These are phyloP conservation scores for Wickerhamomyces sydowiorum DNA, from an alignment of 805 yeast genomes.

Conservation along the genomic window DNA sequence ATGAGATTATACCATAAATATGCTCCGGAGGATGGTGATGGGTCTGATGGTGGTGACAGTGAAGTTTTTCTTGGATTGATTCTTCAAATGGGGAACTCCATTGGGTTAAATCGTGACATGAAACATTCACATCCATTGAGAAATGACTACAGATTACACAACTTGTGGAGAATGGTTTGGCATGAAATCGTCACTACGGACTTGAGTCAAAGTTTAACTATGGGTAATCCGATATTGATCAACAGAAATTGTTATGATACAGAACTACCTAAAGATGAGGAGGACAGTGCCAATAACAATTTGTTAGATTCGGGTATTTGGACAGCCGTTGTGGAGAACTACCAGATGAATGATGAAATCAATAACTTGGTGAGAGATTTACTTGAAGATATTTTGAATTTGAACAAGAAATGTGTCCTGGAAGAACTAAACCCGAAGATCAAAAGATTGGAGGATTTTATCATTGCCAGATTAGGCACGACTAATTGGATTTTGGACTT, in stretches of 20 bases:
- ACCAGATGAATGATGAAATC: constrained; percentile 25
- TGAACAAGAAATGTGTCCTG: constrained; percentile 33
- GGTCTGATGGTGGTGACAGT: constrained; percentile 45
- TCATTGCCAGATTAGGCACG: constrained; percentile 27
- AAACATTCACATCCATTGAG: constrained; percentile 24
- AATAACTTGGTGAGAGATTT: constrained; percentile 28
- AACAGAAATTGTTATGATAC: constrained; percentile 44
- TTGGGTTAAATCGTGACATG: constrained; percentile 58
- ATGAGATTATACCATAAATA: constrained; percentile 42
- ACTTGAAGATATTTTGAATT: constrained; percentile 32
- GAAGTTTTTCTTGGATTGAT: constrained; percentile 43
- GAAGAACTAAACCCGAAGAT: constrained; percentile 30
- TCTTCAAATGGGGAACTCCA: constrained; percentile 48
- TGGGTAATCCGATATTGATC: constrained; percentile 43
- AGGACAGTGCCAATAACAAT: constrained; percentile 29
- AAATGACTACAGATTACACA: constrained; percentile 26
- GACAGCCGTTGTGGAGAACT: constrained; percentile 29
- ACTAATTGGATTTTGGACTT: constrained; percentile 22
- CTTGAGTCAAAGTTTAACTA: constrained; percentile 34
- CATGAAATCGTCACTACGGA: constrained; percentile 42
- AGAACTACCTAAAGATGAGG: constrained; percentile 34
- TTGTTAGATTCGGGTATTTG: constrained; percentile 35
- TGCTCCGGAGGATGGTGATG: constrained; percentile 57
- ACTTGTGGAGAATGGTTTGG: constrained; percentile 58
- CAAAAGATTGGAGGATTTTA: constrained; percentile 29